Evolutionary conservation across 2,329 filamentous ascomycete species (phyloP), one percentile per base, ranked within the genome.

Genomic region (Calonectria leucothoes): DNA sequence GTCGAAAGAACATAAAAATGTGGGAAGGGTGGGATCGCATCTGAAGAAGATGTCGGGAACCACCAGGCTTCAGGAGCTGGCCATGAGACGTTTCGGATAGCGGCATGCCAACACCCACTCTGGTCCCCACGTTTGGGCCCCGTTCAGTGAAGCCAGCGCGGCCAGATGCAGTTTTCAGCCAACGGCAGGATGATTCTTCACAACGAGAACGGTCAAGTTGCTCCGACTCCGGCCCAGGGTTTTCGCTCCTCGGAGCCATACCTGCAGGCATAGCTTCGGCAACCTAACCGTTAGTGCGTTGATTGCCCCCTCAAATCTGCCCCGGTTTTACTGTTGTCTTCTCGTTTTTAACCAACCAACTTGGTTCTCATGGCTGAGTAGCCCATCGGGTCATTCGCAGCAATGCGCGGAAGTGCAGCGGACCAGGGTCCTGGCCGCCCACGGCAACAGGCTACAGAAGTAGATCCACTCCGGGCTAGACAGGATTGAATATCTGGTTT

Each of bases 171-270:
- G 10, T 17, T 31, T 45, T 45, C 27, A 27, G 59, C 37, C 25
- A 64, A 37, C 55, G 27, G 23, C 37, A 17, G 14, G 25, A 31
- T 64, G 6, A 25, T 64, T 45, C 37, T 42, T 64, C 45, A 5
- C 8, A 29, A 45, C 55, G 11, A 39, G 11, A 35, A 35, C n/a
- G 33, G 55, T 4, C 33, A 66, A n/a, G 39, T 27, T 51, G 35
- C 52, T 69, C 66, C 66, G 52, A 69, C 51, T 45, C 37, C 66
- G 66, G 52, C 37, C 48, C 23, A 23, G 25, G 23, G 12, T 68
- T 68, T 68, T 68, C 66, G 51, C n/a, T 48, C 42, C 45, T 29
- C 51, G 37, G 29, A 68, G n/a, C 51, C 39, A n/a, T 12, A 10
- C 42, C 37, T 12, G 2, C 12, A 20, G 11, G 37, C 8, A 20